Conservation (phyloP, 257 asterid genomes). For the Solanum pennellii region DNA sequence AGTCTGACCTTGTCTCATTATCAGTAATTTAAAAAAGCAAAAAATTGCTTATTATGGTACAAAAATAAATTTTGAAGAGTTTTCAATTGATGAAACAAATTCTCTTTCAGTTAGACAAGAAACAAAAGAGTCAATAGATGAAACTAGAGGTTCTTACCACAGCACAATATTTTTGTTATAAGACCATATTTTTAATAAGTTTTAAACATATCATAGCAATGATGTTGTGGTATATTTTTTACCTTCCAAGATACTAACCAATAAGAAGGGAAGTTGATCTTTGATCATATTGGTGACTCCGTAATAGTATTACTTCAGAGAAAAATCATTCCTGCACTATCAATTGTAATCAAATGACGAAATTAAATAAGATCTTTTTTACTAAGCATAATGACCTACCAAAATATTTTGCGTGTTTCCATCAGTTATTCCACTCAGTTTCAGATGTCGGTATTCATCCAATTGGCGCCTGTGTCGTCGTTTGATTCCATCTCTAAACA, state of each 20-base stretch:
- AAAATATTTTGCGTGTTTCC: neutral
- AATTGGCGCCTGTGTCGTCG: constrained; percentile 41
- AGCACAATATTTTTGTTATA: neutral
- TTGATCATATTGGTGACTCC: neutral
- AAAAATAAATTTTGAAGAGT: neutral
- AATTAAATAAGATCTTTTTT: neutral
- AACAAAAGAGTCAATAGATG: neutral
- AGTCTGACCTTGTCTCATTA: neutral
- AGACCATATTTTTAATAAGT: neutral
- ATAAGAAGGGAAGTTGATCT: neutral
- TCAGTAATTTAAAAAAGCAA: neutral
- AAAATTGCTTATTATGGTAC: neutral
- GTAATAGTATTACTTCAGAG: neutral
- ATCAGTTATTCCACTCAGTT: neutral
- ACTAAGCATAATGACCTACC: neutral
- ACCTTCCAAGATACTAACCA: neutral
- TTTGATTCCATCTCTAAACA: constrained; percentile 54
- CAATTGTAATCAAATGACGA: neutral
- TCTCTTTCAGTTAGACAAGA: neutral
- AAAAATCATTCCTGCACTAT: constrained; percentile 5
- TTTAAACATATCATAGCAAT: neutral
- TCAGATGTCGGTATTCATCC: constrained; percentile 7
- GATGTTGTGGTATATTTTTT: neutral
- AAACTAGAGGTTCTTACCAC: neutral
- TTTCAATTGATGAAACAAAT: neutral